Evolutionary conservation across 1,284 basidiomycete species (phyloP).

Genomic region (Microbotryomycetes sp.): DNA sequence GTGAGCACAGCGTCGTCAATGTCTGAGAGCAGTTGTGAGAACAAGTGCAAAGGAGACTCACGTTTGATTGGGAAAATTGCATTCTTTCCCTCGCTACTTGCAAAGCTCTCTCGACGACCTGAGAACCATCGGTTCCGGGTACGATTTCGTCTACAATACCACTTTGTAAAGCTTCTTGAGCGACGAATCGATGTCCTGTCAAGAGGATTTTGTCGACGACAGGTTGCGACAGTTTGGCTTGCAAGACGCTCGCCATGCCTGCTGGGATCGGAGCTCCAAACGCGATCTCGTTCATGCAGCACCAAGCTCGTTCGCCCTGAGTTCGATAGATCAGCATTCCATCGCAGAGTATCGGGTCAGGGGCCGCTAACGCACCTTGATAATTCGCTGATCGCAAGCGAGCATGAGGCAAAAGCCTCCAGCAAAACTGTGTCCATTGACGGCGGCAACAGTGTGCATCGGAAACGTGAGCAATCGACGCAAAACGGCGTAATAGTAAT

Average conservation of each 20-base stretch:
- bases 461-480: conserved; percentile 33
- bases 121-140: not conserved
- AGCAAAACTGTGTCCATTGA: conserved; percentile 38
- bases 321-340: not conserved
- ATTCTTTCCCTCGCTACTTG: conserved; percentile 1
- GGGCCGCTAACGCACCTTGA: conserved; percentile 13
- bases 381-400: conserved; percentile 33
- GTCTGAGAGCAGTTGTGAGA: not conserved
- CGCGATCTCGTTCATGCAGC: conserved; percentile 30
- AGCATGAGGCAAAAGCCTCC: conserved; percentile 34
- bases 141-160: conserved; percentile 26
- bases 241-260: conserved; percentile 23
- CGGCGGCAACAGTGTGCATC: conserved; percentile 34
- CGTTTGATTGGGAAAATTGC: not conserved
- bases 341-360: not conserved
- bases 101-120: conserved; percentile 13
- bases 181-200: conserved; percentile 21
- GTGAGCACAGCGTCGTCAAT: too few species aligned
- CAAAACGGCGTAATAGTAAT: conserved; percentile 26
- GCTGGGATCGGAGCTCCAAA: conserved; percentile 19
- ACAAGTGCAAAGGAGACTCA: not conserved
- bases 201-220: conserved; percentile 14
- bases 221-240: conserved; percentile 7
- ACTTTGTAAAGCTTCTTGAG: conserved; percentile 15
- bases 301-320: conserved; percentile 26